Base-by-base conservation (phyloP, 1,139 yeast genomes). In the Pneumocystis canis region DNA sequence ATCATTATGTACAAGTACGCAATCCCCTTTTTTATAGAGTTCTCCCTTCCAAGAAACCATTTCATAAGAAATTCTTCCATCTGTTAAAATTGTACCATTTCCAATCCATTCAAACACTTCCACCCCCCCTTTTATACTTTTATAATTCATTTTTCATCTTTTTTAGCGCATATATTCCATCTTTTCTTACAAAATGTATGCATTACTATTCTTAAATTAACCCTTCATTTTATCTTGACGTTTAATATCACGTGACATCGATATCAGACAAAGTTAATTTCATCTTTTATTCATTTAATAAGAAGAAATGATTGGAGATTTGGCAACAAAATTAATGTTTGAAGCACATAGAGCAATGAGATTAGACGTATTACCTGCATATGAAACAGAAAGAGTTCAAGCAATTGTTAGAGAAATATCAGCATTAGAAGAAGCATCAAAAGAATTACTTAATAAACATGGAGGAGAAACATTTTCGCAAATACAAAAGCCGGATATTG, bases 301-400 rank as follows among this genome's bases (percentile, higher is more conserved):
- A n/a, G 28, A 3, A 5, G 5, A 59, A 33, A 92, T 92, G 98
- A 87, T 88, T 70, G 97, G 97, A 40, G 97, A 90, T 69, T 71
- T 81, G 2, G 96, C 94, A 1, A 82, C 84, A 65, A 92, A 92
- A 71, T 81, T 92, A 33, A 80, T 88, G 2, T 78, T 84, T 57
- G 97, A 92, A 67, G 94, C 97, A 16, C 86, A 89, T 68, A 77
- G 98, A 68, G 78, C 95, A 0, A 78, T 80, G 65, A 81, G 82
- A 59, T 76, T 92, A 58, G 84, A 85, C 7, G 80, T 79, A 30
- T 72, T 92, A 0, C 92, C 97, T 0, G 73, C 82, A 9, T 89
- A 84, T 72, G 89, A 86, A 67, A 82, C 84, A 18, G 95, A 87
- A 54, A 73, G 87, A n/a, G 84, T 90, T 5, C 80, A 87, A 59